phyloP scores from a whole-genome alignment of 345 rosid genomes.

The Salix caprea region DNA sequence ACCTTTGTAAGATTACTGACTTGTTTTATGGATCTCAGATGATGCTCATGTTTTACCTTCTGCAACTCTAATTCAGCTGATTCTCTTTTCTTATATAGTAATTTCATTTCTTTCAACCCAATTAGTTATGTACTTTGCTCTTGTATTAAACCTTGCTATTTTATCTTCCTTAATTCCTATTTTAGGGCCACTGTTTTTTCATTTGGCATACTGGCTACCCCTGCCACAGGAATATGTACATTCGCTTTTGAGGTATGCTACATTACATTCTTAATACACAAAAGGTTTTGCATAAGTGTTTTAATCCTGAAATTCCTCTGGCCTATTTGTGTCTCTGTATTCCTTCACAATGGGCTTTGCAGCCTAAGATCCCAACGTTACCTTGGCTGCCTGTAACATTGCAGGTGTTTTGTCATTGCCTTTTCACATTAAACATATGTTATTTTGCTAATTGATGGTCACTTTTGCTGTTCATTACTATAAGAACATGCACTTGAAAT shows the following conservation, averaged over 20 bases:
- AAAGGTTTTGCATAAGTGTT: not conserved
- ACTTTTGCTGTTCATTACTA: too few species aligned
- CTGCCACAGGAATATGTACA: conserved; percentile 67
- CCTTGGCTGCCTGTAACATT: not conserved
- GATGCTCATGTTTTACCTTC: not conserved
- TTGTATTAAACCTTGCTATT: not conserved
- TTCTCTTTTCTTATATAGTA: not conserved
- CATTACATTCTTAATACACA: not conserved
- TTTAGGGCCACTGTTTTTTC: conserved; percentile 69
- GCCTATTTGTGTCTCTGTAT: not conserved
- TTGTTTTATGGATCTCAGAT: not conserved
- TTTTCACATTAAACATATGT: not conserved
- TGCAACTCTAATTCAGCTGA: not conserved
- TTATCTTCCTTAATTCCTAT: not conserved
- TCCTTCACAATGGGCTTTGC: not conserved
- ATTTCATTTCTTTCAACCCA: not conserved
- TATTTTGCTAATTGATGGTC: too few species aligned
- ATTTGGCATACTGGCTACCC: conserved; percentile 69
- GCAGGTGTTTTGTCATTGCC: not conserved
- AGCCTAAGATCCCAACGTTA: not conserved
- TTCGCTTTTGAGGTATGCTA: conserved; percentile 63
- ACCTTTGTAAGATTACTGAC: conserved; percentile 61
- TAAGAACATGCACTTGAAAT: too few species aligned
- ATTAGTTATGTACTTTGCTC: not conserved
- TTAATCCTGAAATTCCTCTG: not conserved